phyloP scores from a whole-genome alignment of 208 protist species.

The Acanthamoeba lenticulata region DNA sequence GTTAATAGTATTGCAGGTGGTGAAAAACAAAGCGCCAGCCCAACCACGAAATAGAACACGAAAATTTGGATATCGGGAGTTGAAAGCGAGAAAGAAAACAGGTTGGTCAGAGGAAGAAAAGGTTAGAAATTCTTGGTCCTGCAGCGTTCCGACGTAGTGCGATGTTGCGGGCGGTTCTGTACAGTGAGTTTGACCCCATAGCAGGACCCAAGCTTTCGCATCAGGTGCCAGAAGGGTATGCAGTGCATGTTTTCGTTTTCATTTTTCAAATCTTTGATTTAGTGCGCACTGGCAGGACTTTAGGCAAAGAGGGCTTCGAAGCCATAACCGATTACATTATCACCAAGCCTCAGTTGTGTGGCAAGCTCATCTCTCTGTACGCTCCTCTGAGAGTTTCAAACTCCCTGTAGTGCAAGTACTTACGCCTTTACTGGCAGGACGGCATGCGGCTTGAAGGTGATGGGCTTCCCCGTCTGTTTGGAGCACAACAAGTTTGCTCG shows the following conservation, averaged over 20 bases:
- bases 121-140: too few species aligned
- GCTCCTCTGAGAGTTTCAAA: neutral
- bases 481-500: slow-evolving; percentile 60
- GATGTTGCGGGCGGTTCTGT: slow-evolving; percentile 64
- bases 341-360: slow-evolving; percentile 77
- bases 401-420: too few species aligned
- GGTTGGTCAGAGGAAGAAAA: too few species aligned
- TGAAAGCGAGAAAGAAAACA: too few species aligned
- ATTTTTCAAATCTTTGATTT: neutral
- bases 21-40: too few species aligned
- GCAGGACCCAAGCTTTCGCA: slow-evolving; percentile 67
- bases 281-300: neutral
- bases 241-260: neutral
- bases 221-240: slow-evolving; percentile 59
- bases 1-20: too few species aligned
- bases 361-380: slow-evolving; percentile 72
- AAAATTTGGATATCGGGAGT: too few species aligned
- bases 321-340: slow-evolving; percentile 77
- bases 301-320: slow-evolving; percentile 72
- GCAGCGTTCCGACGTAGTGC: neutral
- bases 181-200: slow-evolving; percentile 70
- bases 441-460: slow-evolving; percentile 14
- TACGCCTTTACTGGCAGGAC: too few species aligned
- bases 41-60: too few species aligned
- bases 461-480: slow-evolving; percentile 65